phyloP scores from a whole-genome alignment of 768 basidiomycete genomes.

The Calvatia gigantea region DNA sequence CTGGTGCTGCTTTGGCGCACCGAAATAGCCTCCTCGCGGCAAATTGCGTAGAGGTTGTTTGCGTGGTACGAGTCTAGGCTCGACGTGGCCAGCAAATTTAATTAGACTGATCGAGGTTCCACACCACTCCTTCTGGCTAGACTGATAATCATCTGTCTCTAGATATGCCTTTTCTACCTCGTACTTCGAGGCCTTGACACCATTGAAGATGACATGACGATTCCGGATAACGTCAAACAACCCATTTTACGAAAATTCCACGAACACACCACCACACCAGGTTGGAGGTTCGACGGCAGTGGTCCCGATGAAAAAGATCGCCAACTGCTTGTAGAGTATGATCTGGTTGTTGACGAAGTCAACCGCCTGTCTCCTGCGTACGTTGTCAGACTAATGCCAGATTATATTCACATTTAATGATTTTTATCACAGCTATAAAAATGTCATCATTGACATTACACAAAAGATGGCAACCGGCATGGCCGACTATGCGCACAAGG shows the following conservation, averaged over 20 bases:
- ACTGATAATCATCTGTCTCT: conserved; percentile 5
- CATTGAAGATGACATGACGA: conserved; percentile 97
- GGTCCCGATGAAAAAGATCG: conserved; percentile 90
- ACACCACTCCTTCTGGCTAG: background rate
- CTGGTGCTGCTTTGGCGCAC: background rate
- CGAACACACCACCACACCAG: conserved; percentile 70
- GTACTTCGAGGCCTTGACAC: conserved; percentile 94
- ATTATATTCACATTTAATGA: conserved; percentile 3
- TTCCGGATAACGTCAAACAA: conserved; percentile 83
- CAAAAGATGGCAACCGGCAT: conserved; percentile 91
- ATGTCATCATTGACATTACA: conserved; percentile 78
- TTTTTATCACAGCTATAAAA: conserved; percentile 50
- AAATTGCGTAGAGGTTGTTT: background rate
- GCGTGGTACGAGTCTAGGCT: background rate
- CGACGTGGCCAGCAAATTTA: background rate
- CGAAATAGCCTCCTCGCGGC: background rate
- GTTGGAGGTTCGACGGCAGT: conserved; percentile 81
- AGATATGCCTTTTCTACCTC: conserved; percentile 96
- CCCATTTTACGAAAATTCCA: conserved; percentile 83
- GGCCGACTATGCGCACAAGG: conserved; percentile 91
- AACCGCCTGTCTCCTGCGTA: conserved; percentile 63
- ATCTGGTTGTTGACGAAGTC: conserved; percentile 78
- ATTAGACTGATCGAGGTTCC: background rate
- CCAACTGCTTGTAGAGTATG: conserved; percentile 79
- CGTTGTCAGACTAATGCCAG: conserved; percentile 18